phyloP scores from a whole-genome alignment of 2,329 filamentous ascomycete species.

The Scedosporium aurantiacum region DNA sequence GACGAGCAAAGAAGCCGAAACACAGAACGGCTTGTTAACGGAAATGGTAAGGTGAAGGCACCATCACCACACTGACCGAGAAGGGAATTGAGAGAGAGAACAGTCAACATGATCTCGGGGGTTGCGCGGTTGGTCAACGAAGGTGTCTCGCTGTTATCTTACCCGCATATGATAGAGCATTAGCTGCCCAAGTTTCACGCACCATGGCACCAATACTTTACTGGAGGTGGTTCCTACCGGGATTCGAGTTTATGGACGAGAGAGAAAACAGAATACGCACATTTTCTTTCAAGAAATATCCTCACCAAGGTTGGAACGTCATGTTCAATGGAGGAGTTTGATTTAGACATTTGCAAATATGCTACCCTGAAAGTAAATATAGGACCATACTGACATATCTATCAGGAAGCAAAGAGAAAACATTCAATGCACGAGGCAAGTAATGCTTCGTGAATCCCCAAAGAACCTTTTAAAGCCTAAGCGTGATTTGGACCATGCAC shows the following conservation, averaged over 20 bases:
- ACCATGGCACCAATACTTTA: too few relatives aligned
- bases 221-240: background rate
- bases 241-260: background rate
- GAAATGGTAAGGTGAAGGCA: too few relatives aligned
- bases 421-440: background rate
- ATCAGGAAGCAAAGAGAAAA: background rate
- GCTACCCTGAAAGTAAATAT: background rate
- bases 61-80: too few relatives aligned
- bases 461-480: background rate
- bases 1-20: too few relatives aligned
- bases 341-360: background rate
- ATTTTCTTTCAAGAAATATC: background rate
- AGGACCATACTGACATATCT: background rate
- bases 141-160: too few relatives aligned
- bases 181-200: too few relatives aligned
- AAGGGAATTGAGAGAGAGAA: too few relatives aligned
- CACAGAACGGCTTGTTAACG: too few relatives aligned
- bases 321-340: background rate
- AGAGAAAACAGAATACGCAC: background rate
- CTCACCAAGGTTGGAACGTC: background rate
- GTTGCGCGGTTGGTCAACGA: too few relatives aligned
- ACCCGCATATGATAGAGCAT: too few relatives aligned
- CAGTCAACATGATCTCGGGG: too few relatives aligned
- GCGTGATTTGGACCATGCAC: background rate
- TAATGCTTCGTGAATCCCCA: background rate